Evolutionary conservation across 2,329 filamentous ascomycete species (phyloP), one percentile per base, ranked within the genome.

Genomic region (Mycosphaerella sp.): DNA sequence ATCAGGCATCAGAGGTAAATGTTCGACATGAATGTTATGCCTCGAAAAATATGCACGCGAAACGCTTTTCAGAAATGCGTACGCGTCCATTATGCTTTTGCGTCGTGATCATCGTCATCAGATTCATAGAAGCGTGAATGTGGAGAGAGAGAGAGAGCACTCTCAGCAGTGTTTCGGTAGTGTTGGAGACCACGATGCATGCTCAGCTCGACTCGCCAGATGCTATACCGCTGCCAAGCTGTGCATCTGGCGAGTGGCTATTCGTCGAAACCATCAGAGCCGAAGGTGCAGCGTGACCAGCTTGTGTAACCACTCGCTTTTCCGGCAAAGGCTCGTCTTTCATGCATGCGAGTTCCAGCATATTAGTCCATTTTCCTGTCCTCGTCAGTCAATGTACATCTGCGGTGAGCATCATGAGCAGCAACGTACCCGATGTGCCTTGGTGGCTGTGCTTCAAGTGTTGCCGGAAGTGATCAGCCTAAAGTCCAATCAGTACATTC

Each of bases 291-390:
- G 59, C 51, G 32, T 59, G 59, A 41, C 48, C 31, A 7, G 26
- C 48, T 26, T 43, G 39, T 12, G 45, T 49, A 17, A 56, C 51
- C 11, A 44, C 58, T 8, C 65, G 60, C 57, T 64, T 66, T 61
- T 74, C 72, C 46, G 78, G 79, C 31, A 82, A 78, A 51, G 83
- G 81, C 66, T 95, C 90, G 68, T 95, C 91, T 70, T 91, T 84
- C 89, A 97, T 95, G 74, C 93, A 98, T 4, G 91, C 89, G 68
- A 89, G 95, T 70, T 98, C 93, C 34, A 98, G 78, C 80, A 95
- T 91, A 72, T 97, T 97, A 10, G 93, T 98, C 93, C 93, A 98
- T 72, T 97, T 97, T 32, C 93, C 93, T 56, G 45, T 71, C 90
- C 96, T 0, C 11, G 31, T 51, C n/a, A 51, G 48, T 39, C 11